Conservation (phyloP, 352 stramenopile genomes). For the Peronospora destructor region DNA sequence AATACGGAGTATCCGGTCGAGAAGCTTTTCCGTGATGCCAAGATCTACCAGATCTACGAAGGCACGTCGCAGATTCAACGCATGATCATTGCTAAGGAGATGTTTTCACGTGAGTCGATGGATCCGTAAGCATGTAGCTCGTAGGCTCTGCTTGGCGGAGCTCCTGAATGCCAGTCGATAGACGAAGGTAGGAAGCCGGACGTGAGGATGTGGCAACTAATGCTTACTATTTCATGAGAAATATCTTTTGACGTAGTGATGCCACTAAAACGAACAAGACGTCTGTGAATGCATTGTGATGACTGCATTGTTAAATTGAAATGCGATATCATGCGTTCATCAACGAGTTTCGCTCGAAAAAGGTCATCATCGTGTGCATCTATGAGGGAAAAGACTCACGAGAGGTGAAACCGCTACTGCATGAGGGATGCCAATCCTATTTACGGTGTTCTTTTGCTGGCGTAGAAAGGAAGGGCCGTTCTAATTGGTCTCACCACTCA, state of each 20-base stretch:
- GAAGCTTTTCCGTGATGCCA: constrained; percentile 88
- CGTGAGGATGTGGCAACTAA: background rate
- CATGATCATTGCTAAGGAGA: constrained; percentile 87
- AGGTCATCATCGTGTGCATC: background rate
- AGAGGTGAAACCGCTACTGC: background rate
- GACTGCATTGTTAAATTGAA: constrained; percentile 16
- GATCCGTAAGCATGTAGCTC: constrained; percentile 38
- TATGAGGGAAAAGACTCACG: background rate
- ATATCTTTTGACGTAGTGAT: too few species aligned
- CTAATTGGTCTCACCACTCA: constrained; percentile 19
- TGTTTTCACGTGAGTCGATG: constrained; percentile 65
- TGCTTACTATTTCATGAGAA: too few species aligned
- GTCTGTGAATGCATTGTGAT: constrained; percentile 3
- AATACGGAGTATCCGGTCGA: constrained; percentile 91
- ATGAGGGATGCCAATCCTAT: constrained; percentile 3
- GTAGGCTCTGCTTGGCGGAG: constrained; percentile 2
- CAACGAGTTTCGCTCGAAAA: background rate
- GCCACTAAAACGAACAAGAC: too few species aligned
- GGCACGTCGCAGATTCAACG: constrained; percentile 89
- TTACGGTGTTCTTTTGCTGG: background rate
- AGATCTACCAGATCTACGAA: constrained; percentile 92
- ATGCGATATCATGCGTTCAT: constrained; percentile 5
- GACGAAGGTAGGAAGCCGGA: background rate
- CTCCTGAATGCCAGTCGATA: background rate
- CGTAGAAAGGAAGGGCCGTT: too few species aligned